A percentile compares a stretch with the other conserved stretches of the same genome.
Conservation (phyloP, 2,329 filamentous ascomycete species). For the Emericellopsis cladophorae region DNA sequence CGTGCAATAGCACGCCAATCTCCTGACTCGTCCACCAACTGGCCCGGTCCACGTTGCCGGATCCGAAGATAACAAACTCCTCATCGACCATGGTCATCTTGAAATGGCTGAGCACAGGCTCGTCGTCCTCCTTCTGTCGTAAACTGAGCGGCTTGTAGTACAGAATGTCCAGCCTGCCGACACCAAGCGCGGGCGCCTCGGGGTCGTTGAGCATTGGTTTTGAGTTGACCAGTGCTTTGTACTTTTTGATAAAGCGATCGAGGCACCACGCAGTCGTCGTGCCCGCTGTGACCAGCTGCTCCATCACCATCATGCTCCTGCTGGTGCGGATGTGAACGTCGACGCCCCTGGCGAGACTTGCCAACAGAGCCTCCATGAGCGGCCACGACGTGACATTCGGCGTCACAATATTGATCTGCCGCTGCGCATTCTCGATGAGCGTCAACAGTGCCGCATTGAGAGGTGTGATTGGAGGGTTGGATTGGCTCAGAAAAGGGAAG, state of each 20-base stretch:
- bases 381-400: constrained; percentile 64
- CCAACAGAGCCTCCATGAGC: constrained; percentile 47
- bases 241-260: constrained; percentile 41
- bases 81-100: constrained; percentile 67
- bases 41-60: constrained; percentile 73
- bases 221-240: constrained; percentile 21
- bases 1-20: constrained; percentile 51
- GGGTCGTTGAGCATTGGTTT: constrained; percentile 11
- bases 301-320: constrained; percentile 59
- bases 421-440: constrained; percentile 43
- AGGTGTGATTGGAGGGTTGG: constrained; percentile 46
- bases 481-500: constrained; percentile 38
- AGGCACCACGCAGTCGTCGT: constrained; percentile 60
- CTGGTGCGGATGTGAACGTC: constrained; percentile 56
- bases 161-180: constrained; percentile 41
- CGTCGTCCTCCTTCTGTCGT: constrained; percentile 21
- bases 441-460: constrained; percentile 54
- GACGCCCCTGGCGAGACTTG: constrained; percentile 52
- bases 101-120: constrained; percentile 63
- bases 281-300: constrained; percentile 70
- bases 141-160: constrained; percentile 37
- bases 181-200: constrained; percentile 21
- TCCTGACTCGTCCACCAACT: constrained; percentile 85
- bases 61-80: constrained; percentile 57
- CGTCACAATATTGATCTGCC: constrained; percentile 56